phyloP scores from a whole-genome alignment of 352 stramenopile genomes.

The Pythium aquatile region DNA sequence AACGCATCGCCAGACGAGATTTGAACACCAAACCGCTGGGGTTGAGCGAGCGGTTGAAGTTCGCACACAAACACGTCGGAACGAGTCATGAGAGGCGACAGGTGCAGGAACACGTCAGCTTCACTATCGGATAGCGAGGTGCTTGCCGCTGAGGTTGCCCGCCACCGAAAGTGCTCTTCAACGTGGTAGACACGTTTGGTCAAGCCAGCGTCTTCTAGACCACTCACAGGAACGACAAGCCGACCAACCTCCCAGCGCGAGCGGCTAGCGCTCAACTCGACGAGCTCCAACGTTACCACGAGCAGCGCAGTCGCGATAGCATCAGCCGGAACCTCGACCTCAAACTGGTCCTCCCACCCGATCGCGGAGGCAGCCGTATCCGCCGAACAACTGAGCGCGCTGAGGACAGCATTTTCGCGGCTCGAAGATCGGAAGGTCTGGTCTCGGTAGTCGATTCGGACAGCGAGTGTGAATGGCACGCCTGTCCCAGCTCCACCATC shows the following conservation, averaged over 20 bases:
- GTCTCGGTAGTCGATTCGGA: conserved; percentile 46
- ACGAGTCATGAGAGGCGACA: conserved; percentile 54
- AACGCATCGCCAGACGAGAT: conserved; percentile 64
- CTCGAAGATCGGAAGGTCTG: conserved; percentile 46
- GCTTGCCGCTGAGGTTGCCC: neutral
- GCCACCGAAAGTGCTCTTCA: conserved; percentile 56
- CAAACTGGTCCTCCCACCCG: conserved; percentile 69
- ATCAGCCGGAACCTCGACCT: conserved; percentile 40
- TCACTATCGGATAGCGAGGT: conserved; percentile 27
- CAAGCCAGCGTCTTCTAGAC: conserved; percentile 42
- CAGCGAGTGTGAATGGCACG: conserved; percentile 38
- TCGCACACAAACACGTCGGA: conserved; percentile 39
- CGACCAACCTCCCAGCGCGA: conserved; percentile 45
- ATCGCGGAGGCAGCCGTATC: conserved; percentile 24
- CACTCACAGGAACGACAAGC: conserved; percentile 33
- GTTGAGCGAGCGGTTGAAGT: conserved; percentile 26
- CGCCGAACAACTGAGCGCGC: conserved; percentile 25
- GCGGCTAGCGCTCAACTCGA: conserved; percentile 32
- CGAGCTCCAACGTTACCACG: conserved; percentile 48
- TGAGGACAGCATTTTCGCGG: conserved; percentile 40
- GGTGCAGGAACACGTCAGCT: conserved; percentile 56
- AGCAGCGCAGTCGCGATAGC: conserved; percentile 28
- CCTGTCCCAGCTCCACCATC: conserved; percentile 14
- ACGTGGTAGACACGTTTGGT: conserved; percentile 31
- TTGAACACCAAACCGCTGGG: conserved; percentile 49